These are phyloP conservation scores for Cryptosporidium ubiquitum DNA, from an alignment of 169 alveolate genomes.

Conservation along the genomic window DNA sequence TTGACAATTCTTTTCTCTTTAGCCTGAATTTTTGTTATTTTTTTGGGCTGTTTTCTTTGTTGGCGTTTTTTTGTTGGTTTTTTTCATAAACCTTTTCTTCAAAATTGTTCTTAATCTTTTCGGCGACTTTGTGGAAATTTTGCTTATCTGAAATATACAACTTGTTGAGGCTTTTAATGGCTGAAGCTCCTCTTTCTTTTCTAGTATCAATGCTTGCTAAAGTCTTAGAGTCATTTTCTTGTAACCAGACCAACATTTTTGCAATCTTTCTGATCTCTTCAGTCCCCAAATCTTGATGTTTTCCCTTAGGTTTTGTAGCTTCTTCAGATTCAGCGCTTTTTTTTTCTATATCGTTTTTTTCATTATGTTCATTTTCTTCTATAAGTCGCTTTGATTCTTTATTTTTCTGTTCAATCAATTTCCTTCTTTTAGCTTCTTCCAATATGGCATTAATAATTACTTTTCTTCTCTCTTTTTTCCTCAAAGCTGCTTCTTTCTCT, in stretches of 20 bases:
- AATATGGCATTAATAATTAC: constrained; percentile 9
- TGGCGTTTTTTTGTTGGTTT: not conserved
- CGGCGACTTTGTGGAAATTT: not conserved
- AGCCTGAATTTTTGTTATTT: not conserved
- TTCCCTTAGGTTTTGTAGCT: not conserved
- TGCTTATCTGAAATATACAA: not conserved
- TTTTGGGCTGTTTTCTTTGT: not conserved
- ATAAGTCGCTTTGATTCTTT: not conserved
- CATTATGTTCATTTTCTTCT: not conserved
- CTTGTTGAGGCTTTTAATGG: constrained; percentile 6
- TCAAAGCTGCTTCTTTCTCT: not conserved
- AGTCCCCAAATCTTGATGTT: not conserved
- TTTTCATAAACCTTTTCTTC: constrained; percentile 15
- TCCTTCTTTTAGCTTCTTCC: constrained; percentile 1
- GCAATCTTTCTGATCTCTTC: constrained; percentile 15
- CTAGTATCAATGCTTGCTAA: constrained; percentile 13
- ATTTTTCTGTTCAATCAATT: not conserved
- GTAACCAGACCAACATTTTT: constrained; percentile 57
- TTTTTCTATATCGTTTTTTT: not conserved
- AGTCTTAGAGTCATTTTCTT: constrained; percentile 9
- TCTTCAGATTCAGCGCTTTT: not conserved
- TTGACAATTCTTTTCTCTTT: not conserved
- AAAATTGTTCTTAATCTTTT: constrained; percentile 3
- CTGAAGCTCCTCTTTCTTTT: constrained; percentile 15
- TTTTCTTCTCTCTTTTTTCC: not conserved